phyloP scores from a whole-genome alignment of 495 filamentous ascomycete species.

The Aspergillus ellipticus region DNA sequence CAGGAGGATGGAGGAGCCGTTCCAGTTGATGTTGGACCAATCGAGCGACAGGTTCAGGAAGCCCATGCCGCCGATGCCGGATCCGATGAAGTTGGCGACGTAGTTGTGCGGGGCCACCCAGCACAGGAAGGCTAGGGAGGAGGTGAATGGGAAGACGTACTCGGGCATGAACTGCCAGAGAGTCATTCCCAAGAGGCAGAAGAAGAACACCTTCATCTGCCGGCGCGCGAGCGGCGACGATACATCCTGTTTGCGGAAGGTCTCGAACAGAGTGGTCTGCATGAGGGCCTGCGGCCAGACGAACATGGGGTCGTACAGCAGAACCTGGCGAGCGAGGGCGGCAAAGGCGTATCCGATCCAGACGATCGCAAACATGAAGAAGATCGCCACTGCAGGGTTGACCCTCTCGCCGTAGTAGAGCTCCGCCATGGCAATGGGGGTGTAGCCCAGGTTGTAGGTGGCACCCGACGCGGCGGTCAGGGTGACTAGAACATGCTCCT shows the following conservation, averaged over 20 bases:
- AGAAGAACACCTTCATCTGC: conserved; percentile 54
- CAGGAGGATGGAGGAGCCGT: conserved; percentile 31
- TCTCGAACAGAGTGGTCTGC: conserved; percentile 54
- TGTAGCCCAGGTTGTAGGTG: conserved; percentile 47
- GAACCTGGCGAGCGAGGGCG: conserved; percentile 48
- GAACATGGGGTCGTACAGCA: conserved; percentile 53
- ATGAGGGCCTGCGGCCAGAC: conserved; percentile 50
- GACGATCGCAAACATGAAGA: conserved; percentile 57
- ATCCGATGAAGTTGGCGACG: conserved; percentile 55
- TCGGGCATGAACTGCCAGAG: conserved; percentile 59
- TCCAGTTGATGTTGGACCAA: conserved; percentile 55
- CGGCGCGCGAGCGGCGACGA: conserved; percentile 46
- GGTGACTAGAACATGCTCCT: conserved; percentile 56
- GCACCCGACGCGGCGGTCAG: conserved; percentile 53
- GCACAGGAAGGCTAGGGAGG: conserved; percentile 58
- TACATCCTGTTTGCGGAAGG: conserved; percentile 47
- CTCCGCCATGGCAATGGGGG: conserved; percentile 49
- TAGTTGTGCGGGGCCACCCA: conserved; percentile 55
- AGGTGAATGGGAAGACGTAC: conserved; percentile 53
- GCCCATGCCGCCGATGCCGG: conserved; percentile 55
- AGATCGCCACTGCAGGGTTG: conserved; percentile 48
- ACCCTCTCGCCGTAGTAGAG: conserved; percentile 49
- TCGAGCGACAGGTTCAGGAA: conserved; percentile 54
- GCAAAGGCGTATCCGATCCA: conserved; percentile 55
- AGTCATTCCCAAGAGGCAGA: conserved; percentile 45